Evolutionary conservation across 805 yeast genomes (phyloP).

Genomic region (Tetrapisispora fleetii): DNA sequence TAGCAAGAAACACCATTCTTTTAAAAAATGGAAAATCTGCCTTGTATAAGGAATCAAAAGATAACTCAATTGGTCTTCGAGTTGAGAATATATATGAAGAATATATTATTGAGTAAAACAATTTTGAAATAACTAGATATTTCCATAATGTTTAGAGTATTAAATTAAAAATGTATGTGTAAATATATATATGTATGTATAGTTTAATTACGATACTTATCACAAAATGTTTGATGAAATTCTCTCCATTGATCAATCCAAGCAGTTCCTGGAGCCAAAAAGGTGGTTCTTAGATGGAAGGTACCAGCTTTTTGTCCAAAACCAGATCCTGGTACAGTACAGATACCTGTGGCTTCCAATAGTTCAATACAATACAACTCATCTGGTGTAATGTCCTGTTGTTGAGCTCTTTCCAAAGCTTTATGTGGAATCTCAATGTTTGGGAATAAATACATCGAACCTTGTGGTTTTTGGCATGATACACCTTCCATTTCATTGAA

Average conservation of each 20-base stretch:
- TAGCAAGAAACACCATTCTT: constrained; percentile 14
- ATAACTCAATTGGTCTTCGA: neutral
- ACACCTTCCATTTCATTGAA: constrained; percentile 75
- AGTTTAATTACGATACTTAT: constrained; percentile 35
- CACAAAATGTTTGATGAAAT: constrained; percentile 69
- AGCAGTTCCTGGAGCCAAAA: constrained; percentile 88
- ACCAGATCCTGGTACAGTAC: constrained; percentile 96
- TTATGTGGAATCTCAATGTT: constrained; percentile 52
- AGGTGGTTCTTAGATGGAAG: constrained; percentile 90
- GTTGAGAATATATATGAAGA: neutral
- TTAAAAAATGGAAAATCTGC: constrained; percentile 12
- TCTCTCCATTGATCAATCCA: constrained; percentile 73
- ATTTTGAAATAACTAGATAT: too few species aligned
- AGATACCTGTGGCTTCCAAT: constrained; percentile 82
- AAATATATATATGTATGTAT: neutral
- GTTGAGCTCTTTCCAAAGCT: constrained; percentile 53
- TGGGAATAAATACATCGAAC: constrained; percentile 98
- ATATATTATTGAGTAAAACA: neutral
- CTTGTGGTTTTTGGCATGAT: constrained; percentile 80
- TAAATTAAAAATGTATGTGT: neutral
- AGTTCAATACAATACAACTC: constrained; percentile 81
- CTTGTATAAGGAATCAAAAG: constrained; percentile 17
- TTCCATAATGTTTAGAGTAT: neutral
- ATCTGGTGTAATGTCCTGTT: constrained; percentile 55
- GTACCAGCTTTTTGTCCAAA: constrained; percentile 90